A percentile compares a stretch with the other conserved stretches of the same genome.
Conservation (phyloP, 1,284 basidiomycete genomes). For the Xerocomus nothofagi region DNA sequence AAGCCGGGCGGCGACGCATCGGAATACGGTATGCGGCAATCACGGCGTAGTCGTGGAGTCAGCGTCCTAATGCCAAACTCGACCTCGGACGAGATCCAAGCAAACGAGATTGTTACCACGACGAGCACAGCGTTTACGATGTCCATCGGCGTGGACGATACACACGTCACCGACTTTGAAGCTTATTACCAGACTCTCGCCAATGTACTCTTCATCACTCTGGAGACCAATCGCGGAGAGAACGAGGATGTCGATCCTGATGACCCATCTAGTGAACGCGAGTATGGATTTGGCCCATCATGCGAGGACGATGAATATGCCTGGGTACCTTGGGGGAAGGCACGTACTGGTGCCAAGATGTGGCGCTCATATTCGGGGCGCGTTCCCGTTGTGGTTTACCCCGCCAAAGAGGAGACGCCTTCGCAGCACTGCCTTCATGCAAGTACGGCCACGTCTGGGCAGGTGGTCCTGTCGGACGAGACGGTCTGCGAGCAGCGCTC, state of each 20-base stretch:
- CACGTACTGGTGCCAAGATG: not conserved
- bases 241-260: slow-evolving; percentile 2
- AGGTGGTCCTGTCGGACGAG: slow-evolving; percentile 6
- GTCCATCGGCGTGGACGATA: not conserved
- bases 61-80: slow-evolving; percentile 8
- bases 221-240: not conserved
- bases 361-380: slow-evolving; percentile 1
- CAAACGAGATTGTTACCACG: slow-evolving; percentile 4
- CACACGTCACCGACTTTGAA: slow-evolving; percentile 6
- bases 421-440: not conserved
- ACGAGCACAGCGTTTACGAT: slow-evolving; percentile 5
- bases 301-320: slow-evolving; percentile 19
- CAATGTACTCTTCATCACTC: slow-evolving; percentile 1
- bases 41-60: not conserved
- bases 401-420: not conserved
- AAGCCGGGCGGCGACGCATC: not conserved
- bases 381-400: slow-evolving; percentile 1
- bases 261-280: not conserved
- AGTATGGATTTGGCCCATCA: not conserved
- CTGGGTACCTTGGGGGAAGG: slow-evolving; percentile 22
- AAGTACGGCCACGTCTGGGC: not conserved
- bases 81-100: slow-evolving; percentile 5
- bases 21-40: not conserved
- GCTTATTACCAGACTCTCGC: slow-evolving; percentile 10
- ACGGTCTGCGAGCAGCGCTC: not conserved